phyloP scores from a whole-genome alignment of 257 asterid genomes.

The Plantago elongata region DNA sequence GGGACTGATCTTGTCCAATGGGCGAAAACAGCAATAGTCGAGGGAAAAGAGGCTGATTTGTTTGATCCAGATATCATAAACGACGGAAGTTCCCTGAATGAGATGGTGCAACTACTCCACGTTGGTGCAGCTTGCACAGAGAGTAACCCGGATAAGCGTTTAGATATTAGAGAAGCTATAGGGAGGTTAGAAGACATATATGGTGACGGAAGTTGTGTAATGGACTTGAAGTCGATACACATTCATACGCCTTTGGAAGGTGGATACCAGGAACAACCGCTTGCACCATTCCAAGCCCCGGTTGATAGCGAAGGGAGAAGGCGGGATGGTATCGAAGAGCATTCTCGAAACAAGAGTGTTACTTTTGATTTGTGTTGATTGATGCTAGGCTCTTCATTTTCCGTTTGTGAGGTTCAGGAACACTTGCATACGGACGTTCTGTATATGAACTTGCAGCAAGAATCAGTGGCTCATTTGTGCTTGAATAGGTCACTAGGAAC shows the following conservation, averaged over 20 bases:
- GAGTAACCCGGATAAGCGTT: constrained; percentile 40
- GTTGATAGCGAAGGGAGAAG: constrained; percentile 1
- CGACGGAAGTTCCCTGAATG: constrained; percentile 9
- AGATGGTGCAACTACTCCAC: constrained; percentile 43
- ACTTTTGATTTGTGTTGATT: constrained; percentile 12
- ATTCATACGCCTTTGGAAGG: constrained; percentile 23
- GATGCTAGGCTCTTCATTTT: not conserved
- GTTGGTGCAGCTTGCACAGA: constrained; percentile 63
- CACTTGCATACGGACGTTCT: too few relatives aligned
- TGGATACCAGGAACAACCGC: constrained; percentile 23
- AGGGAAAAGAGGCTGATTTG: constrained; percentile 43
- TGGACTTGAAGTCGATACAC: constrained; percentile 17
- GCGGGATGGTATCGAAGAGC: constrained; percentile 8
- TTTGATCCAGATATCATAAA: constrained; percentile 44
- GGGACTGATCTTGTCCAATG: constrained; percentile 61
- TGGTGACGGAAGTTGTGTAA: constrained; percentile 14
- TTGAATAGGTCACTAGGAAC: too few relatives aligned
- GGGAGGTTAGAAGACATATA: constrained; percentile 45
- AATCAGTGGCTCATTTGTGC: too few relatives aligned
- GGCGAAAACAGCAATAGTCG: constrained; percentile 46
- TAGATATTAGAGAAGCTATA: constrained; percentile 48
- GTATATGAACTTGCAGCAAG: too few relatives aligned
- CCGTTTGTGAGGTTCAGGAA: not conserved
- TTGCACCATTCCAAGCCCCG: constrained; percentile 1
- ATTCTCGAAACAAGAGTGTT: constrained; percentile 11